phyloP scores from a whole-genome alignment of 2,329 filamentous ascomycete genomes.

The Fusarium sp. region DNA sequence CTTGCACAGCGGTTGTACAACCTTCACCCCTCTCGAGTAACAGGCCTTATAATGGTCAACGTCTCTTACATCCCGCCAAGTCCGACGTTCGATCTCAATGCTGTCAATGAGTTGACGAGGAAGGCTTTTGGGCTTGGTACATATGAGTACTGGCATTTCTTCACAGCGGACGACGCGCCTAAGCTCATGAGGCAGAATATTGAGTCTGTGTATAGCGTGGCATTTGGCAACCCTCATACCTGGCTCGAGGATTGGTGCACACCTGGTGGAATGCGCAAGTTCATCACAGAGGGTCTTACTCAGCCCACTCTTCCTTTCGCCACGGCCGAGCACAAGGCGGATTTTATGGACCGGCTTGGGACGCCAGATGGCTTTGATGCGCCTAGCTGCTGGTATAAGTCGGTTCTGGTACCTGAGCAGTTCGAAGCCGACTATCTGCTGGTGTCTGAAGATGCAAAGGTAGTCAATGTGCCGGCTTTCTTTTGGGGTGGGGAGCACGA shows the following conservation, averaged over 20 bases:
- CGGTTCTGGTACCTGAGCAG: constrained; percentile 33
- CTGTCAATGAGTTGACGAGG: constrained; percentile 44
- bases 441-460: constrained; percentile 20
- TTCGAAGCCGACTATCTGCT: constrained; percentile 33
- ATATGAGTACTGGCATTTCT: constrained; percentile 57
- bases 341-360: constrained; percentile 42
- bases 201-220: constrained; percentile 48
- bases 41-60: constrained; percentile 54
- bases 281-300: constrained; percentile 33
- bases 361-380: constrained; percentile 42
- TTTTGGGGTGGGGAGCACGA: constrained; percentile 43
- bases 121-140: constrained; percentile 49
- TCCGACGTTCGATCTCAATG: constrained; percentile 49
- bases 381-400: constrained; percentile 44
- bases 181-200: constrained; percentile 50
- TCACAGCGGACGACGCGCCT: constrained; percentile 51
- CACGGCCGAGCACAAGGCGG: constrained; percentile 33
- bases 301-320: constrained; percentile 43
- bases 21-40: constrained; percentile 51
- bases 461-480: constrained; percentile 40
- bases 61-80: constrained; percentile 52
- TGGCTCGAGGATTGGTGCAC: constrained; percentile 50
- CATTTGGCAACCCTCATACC: constrained; percentile 45
- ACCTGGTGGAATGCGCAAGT: constrained; percentile 46
- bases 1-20: constrained; percentile 53